Evolutionary conservation across 495 filamentous ascomycete genomes (phyloP), one percentile per base, ranked within the genome.

Genomic region (Bathelium albidoporum): DNA sequence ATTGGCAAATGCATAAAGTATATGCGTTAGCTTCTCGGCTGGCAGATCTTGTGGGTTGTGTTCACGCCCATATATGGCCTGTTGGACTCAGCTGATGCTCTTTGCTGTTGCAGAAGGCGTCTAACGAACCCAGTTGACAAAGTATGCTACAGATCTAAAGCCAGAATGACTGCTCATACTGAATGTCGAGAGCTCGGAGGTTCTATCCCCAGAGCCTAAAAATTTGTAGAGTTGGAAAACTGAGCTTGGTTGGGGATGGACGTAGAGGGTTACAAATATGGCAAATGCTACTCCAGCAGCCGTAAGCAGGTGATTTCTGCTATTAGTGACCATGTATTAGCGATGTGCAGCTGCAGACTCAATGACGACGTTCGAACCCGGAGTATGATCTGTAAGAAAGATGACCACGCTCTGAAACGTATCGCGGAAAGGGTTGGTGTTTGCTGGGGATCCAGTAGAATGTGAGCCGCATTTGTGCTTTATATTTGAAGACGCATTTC

Each of bases 1-100:
- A 69, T 95, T 91, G 49, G 89, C 91, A 72, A 96, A 96, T 31
- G 92, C 83, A 69, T 96, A 98, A 18, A 97, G 83, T 3, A 97
- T 78, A 76, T 98, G 94, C 0, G 93, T 98, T 32, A 98, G 78
- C 60, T 95, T 89, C 49, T 90, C 83, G 5, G 85, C 89, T 1
- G 92, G 93, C 18, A 98, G 78, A 72, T 96, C 88, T 66, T 95
- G 89, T 0, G 92, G 91, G 41, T 87, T 83, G 74, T 95, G 87
- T 65, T 91, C 85, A 67, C 91, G 81, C 49, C 81, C 89, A 69
- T 95, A 95, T 66, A 95, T 95, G 36, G 86, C 89, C 91, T 90
- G 78, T 29, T 2, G 9, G 22, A 1, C 34, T 60, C 36, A 60
- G 59, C 39, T 60, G 12, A 34, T 34, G 28, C n/a, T 29, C 26